These are phyloP conservation scores for Curvularia spicifera DNA, from an alignment of 2,329 filamentous ascomycete species.

Conservation along the genomic window DNA sequence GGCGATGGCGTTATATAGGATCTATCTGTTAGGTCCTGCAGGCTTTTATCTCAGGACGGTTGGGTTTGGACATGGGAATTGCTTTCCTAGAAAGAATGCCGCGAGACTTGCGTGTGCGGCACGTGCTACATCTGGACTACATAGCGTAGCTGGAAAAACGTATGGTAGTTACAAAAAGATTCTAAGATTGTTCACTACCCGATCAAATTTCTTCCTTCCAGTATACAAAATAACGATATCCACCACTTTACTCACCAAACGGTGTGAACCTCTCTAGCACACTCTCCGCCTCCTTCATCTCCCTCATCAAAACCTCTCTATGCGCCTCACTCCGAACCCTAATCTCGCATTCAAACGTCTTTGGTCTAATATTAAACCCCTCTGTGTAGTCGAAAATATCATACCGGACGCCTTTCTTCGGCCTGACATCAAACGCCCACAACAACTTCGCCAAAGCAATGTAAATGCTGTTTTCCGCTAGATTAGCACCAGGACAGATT, in stretches of 20 bases:
- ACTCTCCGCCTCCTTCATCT: constrained; percentile 37
- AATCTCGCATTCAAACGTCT: constrained; percentile 46
- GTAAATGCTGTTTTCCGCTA: constrained; percentile 42
- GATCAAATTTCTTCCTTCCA: background rate
- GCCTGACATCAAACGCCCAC: constrained; percentile 47
- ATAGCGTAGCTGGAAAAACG: background rate
- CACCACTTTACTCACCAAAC: constrained; percentile 24
- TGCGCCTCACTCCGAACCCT: constrained; percentile 41
- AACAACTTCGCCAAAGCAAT: constrained; percentile 43
- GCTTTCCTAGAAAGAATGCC: background rate
- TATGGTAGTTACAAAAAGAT: background rate
- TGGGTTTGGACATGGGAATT: background rate
- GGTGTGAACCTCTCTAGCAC: constrained; percentile 47
- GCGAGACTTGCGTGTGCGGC: background rate
- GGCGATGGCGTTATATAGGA: constrained; percentile 11
- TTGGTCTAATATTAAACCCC: constrained; percentile 51
- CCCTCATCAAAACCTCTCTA: constrained; percentile 37
- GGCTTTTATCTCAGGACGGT: background rate
- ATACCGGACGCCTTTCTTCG: constrained; percentile 41
- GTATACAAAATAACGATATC: background rate
- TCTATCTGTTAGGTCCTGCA: background rate
- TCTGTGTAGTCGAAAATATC: constrained; percentile 52
- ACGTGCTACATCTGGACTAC: constrained; percentile 4
- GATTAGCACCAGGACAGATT: constrained; percentile 43
- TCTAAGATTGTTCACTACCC: background rate